These are phyloP conservation scores for Fomitopsis pinicola DNA, from an alignment of 1,284 basidiomycete species.

Conservation along the genomic window DNA sequence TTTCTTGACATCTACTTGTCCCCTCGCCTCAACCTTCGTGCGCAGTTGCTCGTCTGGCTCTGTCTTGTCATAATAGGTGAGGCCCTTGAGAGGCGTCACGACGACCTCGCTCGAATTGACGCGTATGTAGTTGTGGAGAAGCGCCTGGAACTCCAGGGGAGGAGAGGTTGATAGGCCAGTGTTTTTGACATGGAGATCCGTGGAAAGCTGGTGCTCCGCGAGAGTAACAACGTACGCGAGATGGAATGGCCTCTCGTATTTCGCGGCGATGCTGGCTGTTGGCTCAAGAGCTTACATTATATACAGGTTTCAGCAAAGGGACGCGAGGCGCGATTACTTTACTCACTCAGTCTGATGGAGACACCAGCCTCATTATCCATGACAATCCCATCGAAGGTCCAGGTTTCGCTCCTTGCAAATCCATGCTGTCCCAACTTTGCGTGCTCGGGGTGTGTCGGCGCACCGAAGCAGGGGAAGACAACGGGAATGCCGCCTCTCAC, in stretches of 20 bases:
- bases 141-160: slow-evolving; percentile 76
- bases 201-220: slow-evolving; percentile 68
- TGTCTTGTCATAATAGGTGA: slow-evolving; percentile 77
- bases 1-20: slow-evolving; percentile 55
- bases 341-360: slow-evolving; percentile 69
- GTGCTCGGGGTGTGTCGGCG: slow-evolving; percentile 72
- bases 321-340: neutral
- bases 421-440: slow-evolving; percentile 77
- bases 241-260: slow-evolving; percentile 61
- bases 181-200: slow-evolving; percentile 78
- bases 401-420: slow-evolving; percentile 72
- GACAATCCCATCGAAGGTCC: slow-evolving; percentile 63
- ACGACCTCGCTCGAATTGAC: slow-evolving; percentile 56
- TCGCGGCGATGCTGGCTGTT: slow-evolving; percentile 49
- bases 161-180: slow-evolving; percentile 42
- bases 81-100: slow-evolving; percentile 56
- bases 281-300: slow-evolving; percentile 51
- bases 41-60: slow-evolving; percentile 49
- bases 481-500: slow-evolving; percentile 84
- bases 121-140: slow-evolving; percentile 85
- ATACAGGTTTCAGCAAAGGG: neutral
- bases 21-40: slow-evolving; percentile 59
- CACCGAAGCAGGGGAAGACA: slow-evolving; percentile 84
- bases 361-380: slow-evolving; percentile 71
- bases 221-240: slow-evolving; percentile 80